Conservation (phyloP, 352 stramenopile species). For the Globisporangium alternatum region DNA sequence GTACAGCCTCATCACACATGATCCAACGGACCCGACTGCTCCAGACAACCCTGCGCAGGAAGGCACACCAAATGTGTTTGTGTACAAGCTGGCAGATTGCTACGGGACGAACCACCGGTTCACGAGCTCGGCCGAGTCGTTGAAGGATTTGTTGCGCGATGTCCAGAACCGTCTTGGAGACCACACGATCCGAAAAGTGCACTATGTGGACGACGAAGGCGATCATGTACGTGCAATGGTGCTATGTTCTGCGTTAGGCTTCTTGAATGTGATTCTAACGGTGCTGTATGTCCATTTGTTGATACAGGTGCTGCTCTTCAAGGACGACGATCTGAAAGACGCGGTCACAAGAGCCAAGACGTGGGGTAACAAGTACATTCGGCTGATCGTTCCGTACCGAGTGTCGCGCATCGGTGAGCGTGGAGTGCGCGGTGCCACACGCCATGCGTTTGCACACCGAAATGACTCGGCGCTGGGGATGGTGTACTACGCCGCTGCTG, state of each 20-base stretch:
- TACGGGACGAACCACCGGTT: conserved; percentile 85
- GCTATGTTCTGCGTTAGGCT: not conserved
- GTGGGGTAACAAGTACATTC: conserved; percentile 85
- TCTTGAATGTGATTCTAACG: not conserved
- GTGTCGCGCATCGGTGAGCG: conserved; percentile 26
- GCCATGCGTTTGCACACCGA: conserved; percentile 36
- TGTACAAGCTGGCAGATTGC: conserved; percentile 82
- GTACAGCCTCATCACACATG: conserved; percentile 12
- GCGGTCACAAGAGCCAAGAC: conserved; percentile 70
- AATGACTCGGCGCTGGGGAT: conserved; percentile 63
- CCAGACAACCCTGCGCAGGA: conserved; percentile 25
- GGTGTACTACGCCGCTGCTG: conserved; percentile 76
- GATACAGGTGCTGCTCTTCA: conserved; percentile 65
- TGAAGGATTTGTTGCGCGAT: conserved; percentile 67
- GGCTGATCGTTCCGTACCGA: conserved; percentile 59
- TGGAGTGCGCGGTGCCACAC: conserved; percentile 21
- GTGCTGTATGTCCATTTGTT: conserved; percentile 8
- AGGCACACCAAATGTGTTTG: conserved; percentile 52
- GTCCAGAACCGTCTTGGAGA: conserved; percentile 74
- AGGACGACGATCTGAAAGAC: conserved; percentile 78
- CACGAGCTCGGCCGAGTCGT: conserved; percentile 72
- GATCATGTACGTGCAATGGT: conserved; percentile 35
- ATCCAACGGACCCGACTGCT: conserved; percentile 26
- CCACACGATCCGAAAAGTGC: conserved; percentile 68
- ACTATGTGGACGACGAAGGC: conserved; percentile 82